A percentile compares a stretch with the other conserved stretches of the same genome.
phyloP scores from a whole-genome alignment of 108 stramenopile genomes.

The Conticribra guillardii region DNA sequence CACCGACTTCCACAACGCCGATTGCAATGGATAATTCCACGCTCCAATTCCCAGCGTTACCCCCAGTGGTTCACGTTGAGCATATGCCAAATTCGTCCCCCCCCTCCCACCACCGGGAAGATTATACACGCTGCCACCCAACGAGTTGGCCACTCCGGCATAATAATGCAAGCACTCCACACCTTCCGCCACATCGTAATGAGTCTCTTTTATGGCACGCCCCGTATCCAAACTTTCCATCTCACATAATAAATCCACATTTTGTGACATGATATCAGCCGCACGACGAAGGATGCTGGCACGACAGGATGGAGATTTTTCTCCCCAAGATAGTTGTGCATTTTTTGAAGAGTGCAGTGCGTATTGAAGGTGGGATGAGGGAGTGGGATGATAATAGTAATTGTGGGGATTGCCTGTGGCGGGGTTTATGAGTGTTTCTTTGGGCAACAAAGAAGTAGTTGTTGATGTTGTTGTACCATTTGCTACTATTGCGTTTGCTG shows the following conservation, averaged over 20 bases:
- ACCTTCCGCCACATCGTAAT: conserved; percentile 38
- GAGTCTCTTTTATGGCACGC: conserved; percentile 55
- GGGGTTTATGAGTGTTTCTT: conserved; percentile 22
- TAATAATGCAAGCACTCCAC: conserved; percentile 58
- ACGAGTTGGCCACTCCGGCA: conserved; percentile 48
- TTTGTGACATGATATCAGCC: conserved; percentile 24
- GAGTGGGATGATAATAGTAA: conserved; percentile 24
- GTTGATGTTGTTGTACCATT: not conserved
- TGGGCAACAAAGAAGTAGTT: not conserved
- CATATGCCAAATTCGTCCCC: conserved; percentile 24
- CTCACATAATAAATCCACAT: conserved; percentile 11
- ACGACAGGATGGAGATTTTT: conserved; percentile 12
- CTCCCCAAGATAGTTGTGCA: conserved; percentile 22
- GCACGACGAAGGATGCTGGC: conserved; percentile 22
- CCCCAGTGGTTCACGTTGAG: conserved; percentile 80
- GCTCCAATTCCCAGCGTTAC: conserved; percentile 80
- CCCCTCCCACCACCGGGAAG: not conserved
- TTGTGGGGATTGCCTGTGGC: conserved; percentile 15
- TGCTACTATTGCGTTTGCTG: not conserved
- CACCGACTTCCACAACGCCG: conserved; percentile 82
- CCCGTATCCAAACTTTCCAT: conserved; percentile 74
- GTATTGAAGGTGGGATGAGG: conserved; percentile 10
- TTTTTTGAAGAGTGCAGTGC: conserved; percentile 5
- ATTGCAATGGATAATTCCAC: conserved; percentile 92
- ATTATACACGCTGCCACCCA: conserved; percentile 35